phyloP scores from a whole-genome alignment of 345 rosid genomes.

The Kernera saxatilis region DNA sequence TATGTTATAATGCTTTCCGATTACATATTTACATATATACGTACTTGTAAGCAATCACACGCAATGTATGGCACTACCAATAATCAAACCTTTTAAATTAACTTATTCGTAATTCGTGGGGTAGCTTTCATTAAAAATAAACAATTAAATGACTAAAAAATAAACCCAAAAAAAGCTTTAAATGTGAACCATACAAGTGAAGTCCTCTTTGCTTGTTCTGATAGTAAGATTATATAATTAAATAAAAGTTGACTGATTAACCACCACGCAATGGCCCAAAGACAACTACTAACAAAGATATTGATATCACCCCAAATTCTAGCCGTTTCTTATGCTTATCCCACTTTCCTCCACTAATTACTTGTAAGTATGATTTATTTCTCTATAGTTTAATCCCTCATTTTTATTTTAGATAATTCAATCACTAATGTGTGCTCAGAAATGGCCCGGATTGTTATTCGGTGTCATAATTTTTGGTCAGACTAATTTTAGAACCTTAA shows the following conservation, averaged over 20 bases:
- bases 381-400: neutral
- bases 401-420: neutral
- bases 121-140: slow-evolving; percentile 14
- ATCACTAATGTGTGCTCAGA: neutral
- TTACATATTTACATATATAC: neutral
- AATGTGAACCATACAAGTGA: slow-evolving; percentile 49
- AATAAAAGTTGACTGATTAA: slow-evolving; percentile 23
- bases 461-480: neutral
- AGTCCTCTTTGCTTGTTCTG: slow-evolving; percentile 28
- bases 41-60: neutral
- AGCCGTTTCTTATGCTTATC: slow-evolving; percentile 12
- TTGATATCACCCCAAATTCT: slow-evolving; percentile 19
- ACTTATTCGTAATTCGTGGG: neutral
- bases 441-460: neutral
- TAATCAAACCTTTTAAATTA: neutral
- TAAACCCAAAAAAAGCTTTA: slow-evolving; percentile 32
- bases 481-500: neutral
- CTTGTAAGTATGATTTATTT: neutral
- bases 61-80: slow-evolving; percentile 18
- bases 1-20: neutral
- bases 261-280: slow-evolving; percentile 30
- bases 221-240: slow-evolving; percentile 19
- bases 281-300: slow-evolving; percentile 34
- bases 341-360: neutral
- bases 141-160: neutral